These are phyloP conservation scores for Neurospora sp. DNA, from an alignment of 495 filamentous ascomycete genomes.

Conservation along the genomic window DNA sequence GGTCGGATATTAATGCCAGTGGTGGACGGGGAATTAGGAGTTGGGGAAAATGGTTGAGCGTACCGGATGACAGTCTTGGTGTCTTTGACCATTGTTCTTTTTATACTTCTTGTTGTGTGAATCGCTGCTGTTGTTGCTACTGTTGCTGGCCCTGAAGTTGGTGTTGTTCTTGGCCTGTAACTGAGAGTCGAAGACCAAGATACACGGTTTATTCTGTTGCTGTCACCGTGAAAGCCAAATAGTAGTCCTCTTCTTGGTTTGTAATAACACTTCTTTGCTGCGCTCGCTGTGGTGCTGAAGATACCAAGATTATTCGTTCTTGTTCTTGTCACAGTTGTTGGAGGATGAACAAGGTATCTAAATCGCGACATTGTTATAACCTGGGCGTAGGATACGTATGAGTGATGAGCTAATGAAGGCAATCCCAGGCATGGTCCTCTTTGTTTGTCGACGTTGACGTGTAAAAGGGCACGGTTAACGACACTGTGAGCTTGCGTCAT, in stretches of 20 bases:
- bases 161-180: background rate
- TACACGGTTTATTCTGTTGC: background rate
- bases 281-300: background rate
- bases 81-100: conserved; percentile 7
- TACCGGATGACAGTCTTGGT: conserved; percentile 3
- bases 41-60: too few relatives aligned
- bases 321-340: background rate
- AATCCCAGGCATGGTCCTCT: background rate
- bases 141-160: background rate
- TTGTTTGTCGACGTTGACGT: background rate
- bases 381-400: background rate
- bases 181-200: background rate
- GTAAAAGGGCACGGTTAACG: background rate
- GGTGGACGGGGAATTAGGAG: too few relatives aligned
- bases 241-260: background rate
- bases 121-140: background rate
- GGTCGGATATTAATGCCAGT: too few relatives aligned
- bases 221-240: background rate
- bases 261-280: background rate
- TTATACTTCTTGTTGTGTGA: background rate
- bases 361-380: background rate
- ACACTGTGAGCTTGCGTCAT: background rate
- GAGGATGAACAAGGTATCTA: background rate
- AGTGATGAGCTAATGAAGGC: background rate
- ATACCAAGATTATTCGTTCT: background rate